phyloP scores from a whole-genome alignment of 2,329 filamentous ascomycete genomes.

The Xylaria hypoxylon region DNA sequence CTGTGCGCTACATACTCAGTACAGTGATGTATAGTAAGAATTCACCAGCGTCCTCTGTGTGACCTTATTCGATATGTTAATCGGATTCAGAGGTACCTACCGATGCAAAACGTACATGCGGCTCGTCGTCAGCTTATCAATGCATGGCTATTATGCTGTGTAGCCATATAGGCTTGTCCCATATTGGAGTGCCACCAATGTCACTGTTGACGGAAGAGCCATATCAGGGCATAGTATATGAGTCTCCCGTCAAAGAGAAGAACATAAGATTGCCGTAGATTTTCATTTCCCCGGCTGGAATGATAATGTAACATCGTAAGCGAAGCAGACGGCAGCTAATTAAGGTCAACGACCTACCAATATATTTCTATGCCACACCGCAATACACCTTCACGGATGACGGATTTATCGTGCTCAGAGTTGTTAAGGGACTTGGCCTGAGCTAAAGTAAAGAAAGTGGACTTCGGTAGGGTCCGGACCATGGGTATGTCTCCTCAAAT shows the following conservation, averaged over 20 bases:
- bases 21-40: conserved; percentile 21
- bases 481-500: conserved; percentile 35
- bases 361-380: not conserved
- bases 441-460: not conserved
- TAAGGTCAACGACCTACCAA: not conserved
- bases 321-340: conserved; percentile 15
- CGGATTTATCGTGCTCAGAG: not conserved
- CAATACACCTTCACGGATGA: conserved; percentile 1
- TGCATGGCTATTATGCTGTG: conserved; percentile 23
- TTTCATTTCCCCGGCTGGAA: conserved; percentile 7
- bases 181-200: conserved; percentile 19
- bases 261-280: not conserved
- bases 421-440: not conserved
- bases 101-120: conserved; percentile 31
- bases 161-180: conserved; percentile 21
- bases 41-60: conserved; percentile 14
- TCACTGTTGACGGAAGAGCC: conserved; percentile 12
- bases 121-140: conserved; percentile 34
- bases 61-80: conserved; percentile 14
- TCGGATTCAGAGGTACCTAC: conserved; percentile 14
- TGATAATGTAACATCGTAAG: conserved; percentile 20
- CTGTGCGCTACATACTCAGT: conserved; percentile 2
- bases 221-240: conserved; percentile 7
- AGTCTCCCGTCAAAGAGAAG: conserved; percentile 9
- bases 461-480: conserved; percentile 32